Evolutionary conservation across 192 early-diverging fungal genomes (phyloP).

Genomic region (Coemansia sp.): DNA sequence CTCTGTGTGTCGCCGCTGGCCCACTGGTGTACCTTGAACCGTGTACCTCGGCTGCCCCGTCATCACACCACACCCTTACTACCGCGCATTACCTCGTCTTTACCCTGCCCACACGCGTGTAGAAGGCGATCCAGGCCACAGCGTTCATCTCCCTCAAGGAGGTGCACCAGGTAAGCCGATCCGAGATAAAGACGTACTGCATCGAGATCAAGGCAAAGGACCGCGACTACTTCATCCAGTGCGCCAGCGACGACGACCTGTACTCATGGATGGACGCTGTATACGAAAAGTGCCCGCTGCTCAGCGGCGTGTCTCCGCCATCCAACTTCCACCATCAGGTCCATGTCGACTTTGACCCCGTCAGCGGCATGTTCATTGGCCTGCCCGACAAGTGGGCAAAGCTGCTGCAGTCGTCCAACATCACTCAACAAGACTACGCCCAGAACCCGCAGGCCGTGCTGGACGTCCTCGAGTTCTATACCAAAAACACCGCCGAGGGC

Average conservation of each 20-base stretch:
- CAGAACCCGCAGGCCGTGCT: conserved; percentile 98
- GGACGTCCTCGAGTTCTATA: conserved; percentile 97
- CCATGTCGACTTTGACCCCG: conserved; percentile 55
- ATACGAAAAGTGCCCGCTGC: conserved; percentile 61
- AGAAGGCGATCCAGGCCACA: conserved; percentile 65
- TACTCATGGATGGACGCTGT: conserved; percentile 99
- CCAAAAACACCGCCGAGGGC: conserved; percentile 62
- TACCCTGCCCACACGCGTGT: no score
- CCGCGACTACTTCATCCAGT: conserved; percentile 86
- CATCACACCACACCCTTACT: no score
- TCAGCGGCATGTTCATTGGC: conserved; percentile 61
- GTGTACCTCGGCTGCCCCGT: no score
- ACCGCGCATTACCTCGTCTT: no score
- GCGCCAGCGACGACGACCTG: conserved; percentile 92
- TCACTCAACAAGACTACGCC: conserved; percentile 95
- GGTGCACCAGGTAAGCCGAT: conserved; percentile 78
- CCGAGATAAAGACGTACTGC: conserved; percentile 87
- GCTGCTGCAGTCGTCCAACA: conserved; percentile 86
- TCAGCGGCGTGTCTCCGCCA: conserved; percentile 49
- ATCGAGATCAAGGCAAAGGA: conserved; percentile 93
- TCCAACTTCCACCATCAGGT: conserved; percentile 56
- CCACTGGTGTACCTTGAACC: no score
- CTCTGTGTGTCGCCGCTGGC: no score
- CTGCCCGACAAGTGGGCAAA: conserved; percentile 94
- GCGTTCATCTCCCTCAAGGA: conserved; percentile 90